phyloP scores from a whole-genome alignment of 371 early-diverging fungal genomes.

The Mucor mucedo region DNA sequence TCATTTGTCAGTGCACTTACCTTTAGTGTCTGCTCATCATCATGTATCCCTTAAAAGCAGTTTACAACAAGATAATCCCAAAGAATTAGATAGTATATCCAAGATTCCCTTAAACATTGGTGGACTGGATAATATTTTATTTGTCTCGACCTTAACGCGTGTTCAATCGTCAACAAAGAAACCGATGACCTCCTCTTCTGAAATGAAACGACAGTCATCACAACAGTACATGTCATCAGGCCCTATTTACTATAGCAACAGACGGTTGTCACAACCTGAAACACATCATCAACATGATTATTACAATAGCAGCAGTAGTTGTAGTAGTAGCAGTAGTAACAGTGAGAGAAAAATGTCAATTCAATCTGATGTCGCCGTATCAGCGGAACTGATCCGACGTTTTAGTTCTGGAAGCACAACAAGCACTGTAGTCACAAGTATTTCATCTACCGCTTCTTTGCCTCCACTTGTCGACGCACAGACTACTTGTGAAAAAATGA shows the following conservation, averaged over 20 bases:
- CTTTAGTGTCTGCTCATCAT: background rate
- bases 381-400: slow-evolving; percentile 30
- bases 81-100: slow-evolving; percentile 22
- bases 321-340: slow-evolving; percentile 6
- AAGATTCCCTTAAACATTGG: slow-evolving; percentile 15
- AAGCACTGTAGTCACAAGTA: slow-evolving; percentile 16
- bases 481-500: slow-evolving; percentile 3
- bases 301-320: background rate
- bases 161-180: too few species aligned
- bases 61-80: background rate
- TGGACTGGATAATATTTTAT: slow-evolving; percentile 18
- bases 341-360: slow-evolving; percentile 16
- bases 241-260: slow-evolving; percentile 50
- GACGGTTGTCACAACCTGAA: slow-evolving; percentile 67
- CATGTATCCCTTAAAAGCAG: background rate
- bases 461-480: background rate
- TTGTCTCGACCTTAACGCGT: slow-evolving; percentile 30
- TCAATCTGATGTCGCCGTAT: slow-evolving; percentile 20
- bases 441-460: slow-evolving; percentile 13
- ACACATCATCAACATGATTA: slow-evolving; percentile 45
- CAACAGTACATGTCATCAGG: background rate
- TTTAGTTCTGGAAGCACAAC: slow-evolving; percentile 27
- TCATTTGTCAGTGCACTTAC: background rate
- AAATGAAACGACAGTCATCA: slow-evolving; percentile 14
- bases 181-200: slow-evolving; percentile 2